Percentiles rank a stretch among this genome's conserved stretches.
Conservation (phyloP, 2,329 filamentous ascomycete genomes). For the Ophiostoma sp. region DNA sequence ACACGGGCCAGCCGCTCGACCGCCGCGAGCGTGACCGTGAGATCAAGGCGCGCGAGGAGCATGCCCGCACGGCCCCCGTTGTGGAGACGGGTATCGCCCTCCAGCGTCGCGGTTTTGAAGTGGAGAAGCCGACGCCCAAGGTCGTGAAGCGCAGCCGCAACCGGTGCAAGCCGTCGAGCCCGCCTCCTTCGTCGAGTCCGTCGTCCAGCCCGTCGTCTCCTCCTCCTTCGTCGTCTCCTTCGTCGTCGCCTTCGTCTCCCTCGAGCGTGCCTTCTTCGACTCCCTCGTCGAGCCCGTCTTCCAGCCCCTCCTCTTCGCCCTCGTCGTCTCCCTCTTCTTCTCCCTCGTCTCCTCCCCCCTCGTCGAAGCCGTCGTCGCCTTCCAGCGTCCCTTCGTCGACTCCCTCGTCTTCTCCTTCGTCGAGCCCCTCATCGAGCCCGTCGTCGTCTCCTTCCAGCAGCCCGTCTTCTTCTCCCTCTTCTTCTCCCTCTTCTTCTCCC, state of each 20-base stretch:
- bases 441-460: neutral
- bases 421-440: neutral
- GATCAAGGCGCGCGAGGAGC: neutral
- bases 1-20: neutral
- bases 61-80: slow-evolving; percentile 4
- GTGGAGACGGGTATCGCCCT: neutral
- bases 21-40: neutral
- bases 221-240: neutral
- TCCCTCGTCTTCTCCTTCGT: neutral
- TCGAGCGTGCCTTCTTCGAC: too few relatives aligned
- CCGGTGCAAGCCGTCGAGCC: neutral
- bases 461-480: neutral
- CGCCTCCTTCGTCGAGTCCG: neutral
- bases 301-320: neutral
- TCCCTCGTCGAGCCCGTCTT: neutral
- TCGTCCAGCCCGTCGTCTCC: neutral
- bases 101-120: neutral
- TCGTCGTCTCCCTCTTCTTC: neutral
- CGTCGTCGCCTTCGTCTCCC: neutral
- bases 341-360: neutral
- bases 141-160: neutral
- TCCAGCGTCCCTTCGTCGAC: neutral
- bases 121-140: neutral
- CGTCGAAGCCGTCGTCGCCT: neutral
- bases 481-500: neutral